These are phyloP conservation scores for Willaertia magna DNA, from an alignment of 208 protist genomes.

Conservation along the genomic window DNA sequence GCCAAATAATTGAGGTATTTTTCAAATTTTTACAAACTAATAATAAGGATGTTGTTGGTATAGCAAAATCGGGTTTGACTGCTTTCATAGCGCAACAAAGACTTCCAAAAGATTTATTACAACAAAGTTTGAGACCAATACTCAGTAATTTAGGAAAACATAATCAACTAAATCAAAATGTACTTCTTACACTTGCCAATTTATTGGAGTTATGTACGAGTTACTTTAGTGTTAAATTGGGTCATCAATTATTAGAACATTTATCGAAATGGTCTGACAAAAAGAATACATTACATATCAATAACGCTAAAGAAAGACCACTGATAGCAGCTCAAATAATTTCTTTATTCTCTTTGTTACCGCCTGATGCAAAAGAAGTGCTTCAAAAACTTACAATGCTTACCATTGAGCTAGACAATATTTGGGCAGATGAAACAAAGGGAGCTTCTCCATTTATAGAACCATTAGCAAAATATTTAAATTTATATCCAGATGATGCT, in stretches of 20 bases:
- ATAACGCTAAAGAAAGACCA: not conserved
- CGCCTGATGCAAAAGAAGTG: not conserved
- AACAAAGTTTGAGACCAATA: not conserved
- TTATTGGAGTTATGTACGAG: not conserved
- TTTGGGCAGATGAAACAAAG: not conserved
- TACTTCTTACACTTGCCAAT: not conserved
- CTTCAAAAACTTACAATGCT: not conserved
- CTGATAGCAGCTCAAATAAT: not conserved
- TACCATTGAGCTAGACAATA: not conserved
- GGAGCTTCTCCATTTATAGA: not conserved
- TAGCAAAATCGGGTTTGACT: not conserved
- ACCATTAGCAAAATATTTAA: not conserved
- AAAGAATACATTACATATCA: not conserved
- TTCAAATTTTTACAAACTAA: not conserved
- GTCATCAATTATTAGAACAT: not conserved
- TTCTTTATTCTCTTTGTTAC: not conserved
- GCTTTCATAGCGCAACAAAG: not conserved
- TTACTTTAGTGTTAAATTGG: not conserved
- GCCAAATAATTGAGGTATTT: conserved; percentile 2
- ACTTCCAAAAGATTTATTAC: not conserved
- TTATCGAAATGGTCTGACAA: not conserved
- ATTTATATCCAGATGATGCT: not conserved
- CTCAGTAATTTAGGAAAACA: not conserved
- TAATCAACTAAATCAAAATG: not conserved
- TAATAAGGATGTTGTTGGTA: not conserved